Percentiles rank a stretch among this genome's conserved stretches.
Evolutionary conservation across 2,329 filamentous ascomycete species (phyloP).

Genomic region (Claviceps humidiphila): DNA sequence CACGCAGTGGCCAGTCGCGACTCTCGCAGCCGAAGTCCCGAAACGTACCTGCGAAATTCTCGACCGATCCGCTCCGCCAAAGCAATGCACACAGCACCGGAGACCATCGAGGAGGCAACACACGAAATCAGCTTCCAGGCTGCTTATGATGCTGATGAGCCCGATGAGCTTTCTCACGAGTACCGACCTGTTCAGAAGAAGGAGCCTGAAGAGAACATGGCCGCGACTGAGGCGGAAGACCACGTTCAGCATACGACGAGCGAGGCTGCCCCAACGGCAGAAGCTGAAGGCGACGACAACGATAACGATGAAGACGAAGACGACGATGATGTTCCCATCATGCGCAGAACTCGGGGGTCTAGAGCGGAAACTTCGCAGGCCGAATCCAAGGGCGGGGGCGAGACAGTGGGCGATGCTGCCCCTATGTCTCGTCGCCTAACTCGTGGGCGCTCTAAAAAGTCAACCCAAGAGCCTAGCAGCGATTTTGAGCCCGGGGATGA

Average conservation of each 20-base stretch:
- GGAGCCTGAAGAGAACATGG: slow-evolving; percentile 16
- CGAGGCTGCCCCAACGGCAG: slow-evolving; percentile 11
- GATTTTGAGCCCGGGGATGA: slow-evolving; percentile 49
- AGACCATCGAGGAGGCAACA: slow-evolving; percentile 38
- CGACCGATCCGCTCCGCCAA: slow-evolving; percentile 38
- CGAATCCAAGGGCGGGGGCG: slow-evolving; percentile 16
- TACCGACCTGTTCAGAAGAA: slow-evolving; percentile 15
- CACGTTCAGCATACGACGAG: slow-evolving; percentile 15
- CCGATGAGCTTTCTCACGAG: slow-evolving; percentile 25
- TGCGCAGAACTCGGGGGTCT: slow-evolving; percentile 30
- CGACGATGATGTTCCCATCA: slow-evolving; percentile 35
- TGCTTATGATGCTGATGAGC: slow-evolving; percentile 21
- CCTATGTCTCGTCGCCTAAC: slow-evolving; percentile 31
- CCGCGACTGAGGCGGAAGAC: slow-evolving; percentile 11
- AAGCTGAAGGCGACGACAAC: slow-evolving; percentile 28
- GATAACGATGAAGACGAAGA: slow-evolving; percentile 27
- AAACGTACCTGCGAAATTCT: slow-evolving; percentile 28
- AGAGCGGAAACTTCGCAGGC: slow-evolving; percentile 19
- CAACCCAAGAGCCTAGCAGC: slow-evolving; percentile 41
- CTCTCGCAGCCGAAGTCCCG: slow-evolving; percentile 43
- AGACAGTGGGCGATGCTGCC: slow-evolving; percentile 17
- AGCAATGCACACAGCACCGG: slow-evolving; percentile 33
- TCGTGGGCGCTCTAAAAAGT: slow-evolving; percentile 30
- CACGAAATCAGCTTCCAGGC: slow-evolving; percentile 33
- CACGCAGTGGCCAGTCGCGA: slow-evolving; percentile 37